Percentiles rank a stretch among this genome's conserved stretches.
Evolutionary conservation across 2,329 filamentous ascomycete genomes (phyloP).

Genomic region (Didymella sp.): DNA sequence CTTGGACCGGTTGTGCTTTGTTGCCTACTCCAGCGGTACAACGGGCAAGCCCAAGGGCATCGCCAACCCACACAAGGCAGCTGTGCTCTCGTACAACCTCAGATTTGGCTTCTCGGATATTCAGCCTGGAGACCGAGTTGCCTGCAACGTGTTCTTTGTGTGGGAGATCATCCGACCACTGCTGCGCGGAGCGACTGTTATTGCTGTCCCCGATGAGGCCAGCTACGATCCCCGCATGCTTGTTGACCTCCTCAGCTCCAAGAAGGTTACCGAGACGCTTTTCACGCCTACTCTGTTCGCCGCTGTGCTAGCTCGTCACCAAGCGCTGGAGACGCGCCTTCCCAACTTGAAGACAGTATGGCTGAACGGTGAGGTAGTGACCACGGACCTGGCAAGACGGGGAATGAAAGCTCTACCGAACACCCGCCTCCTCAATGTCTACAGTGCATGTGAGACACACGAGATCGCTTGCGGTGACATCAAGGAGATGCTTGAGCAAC

Average conservation of each 20-base stretch:
- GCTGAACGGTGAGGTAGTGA: constrained; percentile 85
- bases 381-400: constrained; percentile 74
- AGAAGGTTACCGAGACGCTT: constrained; percentile 77
- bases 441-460: constrained; percentile 83
- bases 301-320: constrained; percentile 73
- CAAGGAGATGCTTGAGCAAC: constrained; percentile 64
- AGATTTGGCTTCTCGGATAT: constrained; percentile 75
- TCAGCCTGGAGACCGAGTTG: constrained; percentile 74
- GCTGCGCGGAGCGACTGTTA: constrained; percentile 75
- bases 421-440: constrained; percentile 76
- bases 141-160: constrained; percentile 88
- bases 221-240: constrained; percentile 80
- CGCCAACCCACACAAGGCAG: constrained; percentile 76
- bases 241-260: constrained; percentile 71
- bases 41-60: constrained; percentile 84
- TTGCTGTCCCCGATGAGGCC: constrained; percentile 75
- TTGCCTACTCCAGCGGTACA: constrained; percentile 81
- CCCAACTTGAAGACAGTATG: constrained; percentile 74
- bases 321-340: constrained; percentile 68
- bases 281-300: constrained; percentile 84
- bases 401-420: constrained; percentile 72
- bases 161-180: constrained; percentile 84
- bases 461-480: constrained; percentile 82
- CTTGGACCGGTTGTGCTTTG: constrained; percentile 76
- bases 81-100: constrained; percentile 76